Evolutionary conservation across 2,329 filamentous ascomycete genomes (phyloP), one percentile per base, ranked within the genome.

Genomic region (Ceratocystis eucalypticola): DNA sequence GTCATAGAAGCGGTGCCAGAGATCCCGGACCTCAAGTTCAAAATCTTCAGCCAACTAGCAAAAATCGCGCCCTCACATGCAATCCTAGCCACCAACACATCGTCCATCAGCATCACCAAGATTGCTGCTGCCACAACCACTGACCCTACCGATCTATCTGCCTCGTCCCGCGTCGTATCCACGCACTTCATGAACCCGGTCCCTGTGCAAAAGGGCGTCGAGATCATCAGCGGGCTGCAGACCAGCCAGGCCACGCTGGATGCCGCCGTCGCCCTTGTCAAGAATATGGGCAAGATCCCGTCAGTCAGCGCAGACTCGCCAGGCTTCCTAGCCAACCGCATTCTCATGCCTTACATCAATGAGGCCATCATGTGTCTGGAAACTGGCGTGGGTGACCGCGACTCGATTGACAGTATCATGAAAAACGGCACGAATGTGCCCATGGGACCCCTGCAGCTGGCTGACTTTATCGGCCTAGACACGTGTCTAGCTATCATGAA

Each of bases 141-240:
- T 66, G 85, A 96, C 73, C 88, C 91, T 0, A 93, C 79, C 20
- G 89, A 96, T 72, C 86, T 89, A 28, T 87, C 86, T 55, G 88
- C 87, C 50, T 88, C 90, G 55, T 93, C 91, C 5, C 88, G 94
- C 61, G 94, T 99, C 8, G 85, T 99, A 66, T 91, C 90, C 64
- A 97, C 94, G 17, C 94, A 99, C 76, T 99, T 99, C 77, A 99
- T 99, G 94, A 99, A 99, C 80, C 94, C 94, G 0, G 94, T 99
- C 0, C 94, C 94, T 1, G 79, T 99, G 41, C 94, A 97, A 74
- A 96, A 96, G 77, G 94, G 94, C 64, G 94, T 99, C 4, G 94
- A 99, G 78, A 96, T 99, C 72, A 97, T 99, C 74, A 87, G 89
- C 64, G 94, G 91, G 37, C 80, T 99, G 37, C 94, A 99, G 76